Percentiles rank a stretch among this genome's conserved stretches.
Evolutionary conservation across 441 rosid species (phyloP).

Genomic region (Adansonia gregorii): DNA sequence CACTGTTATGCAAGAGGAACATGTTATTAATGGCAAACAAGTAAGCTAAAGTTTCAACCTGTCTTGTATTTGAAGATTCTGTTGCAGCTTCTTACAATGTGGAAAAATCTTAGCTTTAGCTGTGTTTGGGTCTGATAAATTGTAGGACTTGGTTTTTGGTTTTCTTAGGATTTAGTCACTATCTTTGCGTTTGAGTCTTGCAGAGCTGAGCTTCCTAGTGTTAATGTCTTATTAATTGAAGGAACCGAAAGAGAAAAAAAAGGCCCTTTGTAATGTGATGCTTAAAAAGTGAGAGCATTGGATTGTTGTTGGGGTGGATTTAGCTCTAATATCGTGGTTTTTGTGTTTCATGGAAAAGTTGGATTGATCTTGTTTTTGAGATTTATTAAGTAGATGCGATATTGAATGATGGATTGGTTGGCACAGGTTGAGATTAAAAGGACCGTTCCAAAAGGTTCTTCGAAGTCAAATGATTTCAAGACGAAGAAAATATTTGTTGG

Average conservation of each 20-base stretch:
- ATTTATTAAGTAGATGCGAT: background rate
- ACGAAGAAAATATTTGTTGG: slow-evolving; percentile 93
- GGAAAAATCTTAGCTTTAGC: background rate
- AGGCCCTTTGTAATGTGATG: background rate
- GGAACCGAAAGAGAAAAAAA: background rate
- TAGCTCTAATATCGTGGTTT: background rate
- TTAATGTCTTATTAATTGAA: background rate
- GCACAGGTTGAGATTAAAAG: slow-evolving; percentile 90
- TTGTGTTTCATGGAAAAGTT: background rate
- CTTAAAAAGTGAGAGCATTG: background rate
- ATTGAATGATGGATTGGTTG: background rate
- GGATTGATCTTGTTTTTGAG: background rate
- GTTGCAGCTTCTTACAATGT: too few relatives aligned
- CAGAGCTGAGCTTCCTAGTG: background rate
- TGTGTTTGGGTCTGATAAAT: slow-evolving; percentile 5
- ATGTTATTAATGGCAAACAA: slow-evolving; percentile 77
- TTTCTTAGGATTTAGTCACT: background rate
- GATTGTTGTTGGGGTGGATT: background rate
- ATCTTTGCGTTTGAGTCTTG: background rate
- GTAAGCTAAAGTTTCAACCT: slow-evolving; percentile 37
- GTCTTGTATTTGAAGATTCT: background rate
- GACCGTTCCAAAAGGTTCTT: slow-evolving; percentile 84
- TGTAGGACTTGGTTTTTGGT: background rate
- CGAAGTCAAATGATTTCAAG: slow-evolving; percentile 72
- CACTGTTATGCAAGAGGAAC: slow-evolving; percentile 75